Percentiles rank a stretch among this genome's conserved stretches.
phyloP scores from a whole-genome alignment of 225 moss, liverwort and hornwort species.

The Bryoerythrophyllum caledonicum region DNA sequence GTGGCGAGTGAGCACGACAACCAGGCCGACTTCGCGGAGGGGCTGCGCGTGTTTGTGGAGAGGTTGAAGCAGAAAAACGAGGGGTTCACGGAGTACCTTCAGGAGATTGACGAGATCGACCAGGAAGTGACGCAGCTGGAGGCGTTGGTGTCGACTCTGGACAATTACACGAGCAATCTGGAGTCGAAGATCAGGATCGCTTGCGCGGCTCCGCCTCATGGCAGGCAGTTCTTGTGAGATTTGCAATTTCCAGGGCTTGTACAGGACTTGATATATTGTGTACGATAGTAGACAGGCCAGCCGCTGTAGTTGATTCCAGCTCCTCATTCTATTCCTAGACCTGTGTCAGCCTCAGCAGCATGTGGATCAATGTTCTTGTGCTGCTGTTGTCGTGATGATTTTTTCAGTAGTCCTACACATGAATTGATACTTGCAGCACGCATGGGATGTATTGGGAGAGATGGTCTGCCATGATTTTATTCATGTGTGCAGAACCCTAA shows the following conservation, averaged over 20 bases:
- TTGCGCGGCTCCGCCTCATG: slow-evolving; percentile 30
- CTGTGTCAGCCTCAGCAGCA: not conserved
- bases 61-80: slow-evolving; percentile 77
- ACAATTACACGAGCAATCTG: slow-evolving; percentile 70
- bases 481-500: not conserved
- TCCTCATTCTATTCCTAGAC: not conserved
- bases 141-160: slow-evolving; percentile 80
- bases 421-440: not conserved
- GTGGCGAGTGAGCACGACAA: slow-evolving; percentile 81
- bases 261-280: not conserved
- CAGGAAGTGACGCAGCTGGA: slow-evolving; percentile 78
- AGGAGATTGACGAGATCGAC: slow-evolving; percentile 77
- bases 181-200: slow-evolving; percentile 68
- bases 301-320: not conserved
- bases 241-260: slow-evolving; percentile 12
- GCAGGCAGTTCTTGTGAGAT: slow-evolving; percentile 30
- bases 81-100: slow-evolving; percentile 53
- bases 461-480: not conserved
- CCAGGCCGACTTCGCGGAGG: slow-evolving; percentile 74
- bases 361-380: not conserved
- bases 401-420: not conserved
- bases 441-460: not conserved
- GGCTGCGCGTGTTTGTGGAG: slow-evolving; percentile 77
- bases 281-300: slow-evolving; percentile 7
- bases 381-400: slow-evolving; percentile 2